A percentile compares a stretch with the other conserved stretches of the same genome.
phyloP scores from a whole-genome alignment of 768 basidiomycete genomes.

The Leccinum olivaceopallidum region DNA sequence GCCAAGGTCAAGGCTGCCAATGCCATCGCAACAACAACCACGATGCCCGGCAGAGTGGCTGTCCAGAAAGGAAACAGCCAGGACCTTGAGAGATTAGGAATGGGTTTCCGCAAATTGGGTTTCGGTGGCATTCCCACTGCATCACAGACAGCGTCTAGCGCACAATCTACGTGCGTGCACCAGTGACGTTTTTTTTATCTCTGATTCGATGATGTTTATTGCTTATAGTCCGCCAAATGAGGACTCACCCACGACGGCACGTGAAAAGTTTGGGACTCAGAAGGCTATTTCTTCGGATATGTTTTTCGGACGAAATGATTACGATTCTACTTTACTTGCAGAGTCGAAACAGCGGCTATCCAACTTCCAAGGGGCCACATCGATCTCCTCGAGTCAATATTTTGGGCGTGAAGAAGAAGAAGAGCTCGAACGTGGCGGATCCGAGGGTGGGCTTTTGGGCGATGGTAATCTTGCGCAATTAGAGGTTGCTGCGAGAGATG shows the following conservation, averaged over 20 bases:
- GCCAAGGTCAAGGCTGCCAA: slow-evolving; percentile 33
- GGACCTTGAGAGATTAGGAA: slow-evolving; percentile 58
- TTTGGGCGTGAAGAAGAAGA: slow-evolving; percentile 92
- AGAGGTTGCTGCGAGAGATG: slow-evolving; percentile 72
- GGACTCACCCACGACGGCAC: slow-evolving; percentile 74
- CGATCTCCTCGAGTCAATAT: slow-evolving; percentile 95
- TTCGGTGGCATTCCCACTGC: slow-evolving; percentile 80
- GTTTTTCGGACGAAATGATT: slow-evolving; percentile 90
- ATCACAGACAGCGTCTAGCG: slow-evolving; percentile 51
- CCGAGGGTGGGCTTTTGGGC: slow-evolving; percentile 56
- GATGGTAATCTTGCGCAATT: slow-evolving; percentile 54
- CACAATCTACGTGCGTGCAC: slow-evolving; percentile 38
- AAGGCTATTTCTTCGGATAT: slow-evolving; percentile 98
- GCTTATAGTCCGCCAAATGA: slow-evolving; percentile 37
- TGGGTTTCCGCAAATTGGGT: slow-evolving; percentile 78
- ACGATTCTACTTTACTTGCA: slow-evolving; percentile 67
- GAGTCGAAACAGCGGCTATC: slow-evolving; percentile 85
- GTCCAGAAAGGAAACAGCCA: slow-evolving; percentile 43
- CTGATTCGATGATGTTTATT: slow-evolving; percentile 1
- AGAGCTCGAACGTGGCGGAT: slow-evolving; percentile 37
- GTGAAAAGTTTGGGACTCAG: slow-evolving; percentile 88
- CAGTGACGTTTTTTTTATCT: neutral
- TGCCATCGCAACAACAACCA: slow-evolving; percentile 23
- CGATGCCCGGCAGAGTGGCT: slow-evolving; percentile 31
- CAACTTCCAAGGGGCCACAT: slow-evolving; percentile 86